These are phyloP conservation scores for Citrus sp. DNA, from an alignment of 345 rosid genomes.

Conservation along the genomic window DNA sequence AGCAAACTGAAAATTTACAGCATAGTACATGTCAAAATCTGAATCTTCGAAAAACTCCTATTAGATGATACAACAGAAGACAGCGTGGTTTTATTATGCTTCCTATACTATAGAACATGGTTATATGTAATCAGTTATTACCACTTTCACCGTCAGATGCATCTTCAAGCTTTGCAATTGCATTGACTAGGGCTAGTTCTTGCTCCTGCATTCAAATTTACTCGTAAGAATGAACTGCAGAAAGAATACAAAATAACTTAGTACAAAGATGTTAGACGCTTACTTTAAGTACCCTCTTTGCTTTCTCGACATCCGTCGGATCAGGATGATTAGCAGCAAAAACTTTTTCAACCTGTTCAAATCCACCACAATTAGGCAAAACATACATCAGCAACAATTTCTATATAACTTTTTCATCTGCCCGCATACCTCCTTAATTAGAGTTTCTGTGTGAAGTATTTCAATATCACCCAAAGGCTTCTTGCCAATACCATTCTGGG, in stretches of 20 bases:
- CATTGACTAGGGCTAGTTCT: slow-evolving; percentile 83
- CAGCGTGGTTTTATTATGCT: slow-evolving; percentile 20
- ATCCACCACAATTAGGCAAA: slow-evolving; percentile 11
- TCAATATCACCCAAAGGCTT: slow-evolving; percentile 84
- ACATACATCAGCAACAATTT: not conserved
- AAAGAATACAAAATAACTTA: not conserved
- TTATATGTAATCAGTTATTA: slow-evolving; percentile 64
- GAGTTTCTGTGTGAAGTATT: slow-evolving; percentile 84
- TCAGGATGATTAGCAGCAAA: slow-evolving; percentile 64
- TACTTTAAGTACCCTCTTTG: slow-evolving; percentile 83
- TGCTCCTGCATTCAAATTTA: slow-evolving; percentile 57
- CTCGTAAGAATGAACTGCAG: slow-evolving; percentile 8
- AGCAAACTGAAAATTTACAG: slow-evolving; percentile 19
- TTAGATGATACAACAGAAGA: slow-evolving; percentile 28
- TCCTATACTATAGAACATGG: slow-evolving; percentile 31
- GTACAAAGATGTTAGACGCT: slow-evolving; percentile 12
- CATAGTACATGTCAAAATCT: slow-evolving; percentile 21
- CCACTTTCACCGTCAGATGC: slow-evolving; percentile 98
- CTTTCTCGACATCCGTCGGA: slow-evolving; percentile 72
- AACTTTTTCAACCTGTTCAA: slow-evolving; percentile 80
- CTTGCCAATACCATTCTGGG: slow-evolving; percentile 71
- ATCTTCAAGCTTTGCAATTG: slow-evolving; percentile 89
- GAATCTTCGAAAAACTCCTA: slow-evolving; percentile 28
- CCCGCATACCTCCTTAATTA: slow-evolving; percentile 74
- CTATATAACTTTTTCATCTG: not conserved